Base-by-base conservation (phyloP, 768 basidiomycete genomes). In the Russula sp. region DNA sequence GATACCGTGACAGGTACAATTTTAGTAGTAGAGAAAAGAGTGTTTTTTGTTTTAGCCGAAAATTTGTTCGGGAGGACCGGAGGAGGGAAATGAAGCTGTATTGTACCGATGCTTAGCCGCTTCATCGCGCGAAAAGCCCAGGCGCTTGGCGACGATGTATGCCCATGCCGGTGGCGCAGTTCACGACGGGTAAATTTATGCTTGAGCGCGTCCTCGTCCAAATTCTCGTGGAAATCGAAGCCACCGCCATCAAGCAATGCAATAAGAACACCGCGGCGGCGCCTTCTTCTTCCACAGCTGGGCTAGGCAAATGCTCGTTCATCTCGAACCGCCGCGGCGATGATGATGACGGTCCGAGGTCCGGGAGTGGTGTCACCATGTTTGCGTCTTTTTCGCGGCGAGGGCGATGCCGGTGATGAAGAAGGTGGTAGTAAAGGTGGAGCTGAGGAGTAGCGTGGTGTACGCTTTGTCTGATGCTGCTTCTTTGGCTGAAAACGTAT, bases 151-250 rank as follows among this genome's bases (percentile, higher is more conserved):
- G 30, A 98, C 91, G 38, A 92, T 75, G 57, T 82, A 89, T 2
- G n/a, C n/a, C n/a, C n/a, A n/a, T n/a, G n/a, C 80, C 0, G 96
- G 96, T 1, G n/a, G 96, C 95, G 30, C 96, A 86, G 74, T 98
- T 98, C 50, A 92, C 81, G 22, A 92, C 80, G n/a, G 22, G 84
- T 80, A 9, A 78, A 80, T 68, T 92, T 88, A n/a, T 74, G 75
- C 65, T 74, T 78, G 48, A 97, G 79, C 10, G 79, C 89, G 74
- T 85, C 78, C 72, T 91, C 90, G 67, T 90, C 86, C 57, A 87
- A 69, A 18, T 88, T 74, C 69, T 94, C 90, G 38, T 83, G 79
- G 67, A 93, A 94, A 52, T 87, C 85, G 46, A 90, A 77, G 67
- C n/a, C n/a, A n/a, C n/a, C n/a, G n/a, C 79, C 85, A 24, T 81